Evolutionary conservation across 345 rosid species (phyloP).

Genomic region (Populus ilicifolia): DNA sequence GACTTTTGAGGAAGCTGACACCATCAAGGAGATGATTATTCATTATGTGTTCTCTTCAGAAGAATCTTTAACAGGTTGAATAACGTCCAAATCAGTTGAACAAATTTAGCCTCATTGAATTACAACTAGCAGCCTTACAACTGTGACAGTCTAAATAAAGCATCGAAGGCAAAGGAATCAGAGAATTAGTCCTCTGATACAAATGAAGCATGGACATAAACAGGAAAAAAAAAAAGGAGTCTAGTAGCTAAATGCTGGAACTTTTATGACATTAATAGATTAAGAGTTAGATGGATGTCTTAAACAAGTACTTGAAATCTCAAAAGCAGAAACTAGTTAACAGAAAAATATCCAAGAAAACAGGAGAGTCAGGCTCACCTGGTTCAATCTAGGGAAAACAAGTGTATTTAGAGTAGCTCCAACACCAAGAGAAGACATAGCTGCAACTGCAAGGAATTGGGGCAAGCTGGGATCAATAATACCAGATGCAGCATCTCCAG

Average conservation of each 20-base stretch:
- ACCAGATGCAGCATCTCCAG: constrained; percentile 92
- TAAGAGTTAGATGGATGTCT: neutral
- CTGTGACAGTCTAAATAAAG: neutral
- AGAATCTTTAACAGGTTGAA: neutral
- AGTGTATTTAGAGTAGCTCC: constrained; percentile 67
- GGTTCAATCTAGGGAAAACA: constrained; percentile 64
- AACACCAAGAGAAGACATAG: constrained; percentile 60
- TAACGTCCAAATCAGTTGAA: neutral
- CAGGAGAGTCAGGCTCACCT: constrained; percentile 35
- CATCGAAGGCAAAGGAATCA: neutral
- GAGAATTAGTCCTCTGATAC: neutral
- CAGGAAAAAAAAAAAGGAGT: neutral
- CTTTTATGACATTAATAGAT: neutral
- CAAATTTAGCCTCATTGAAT: neutral
- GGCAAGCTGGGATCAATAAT: constrained; percentile 84
- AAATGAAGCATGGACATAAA: neutral
- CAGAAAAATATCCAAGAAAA: neutral
- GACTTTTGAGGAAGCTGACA: constrained; percentile 81
- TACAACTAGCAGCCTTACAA: neutral
- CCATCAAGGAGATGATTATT: constrained; percentile 10
- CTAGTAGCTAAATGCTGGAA: neutral
- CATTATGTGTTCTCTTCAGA: neutral
- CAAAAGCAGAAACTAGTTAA: neutral
- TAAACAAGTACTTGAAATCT: constrained; percentile 7
- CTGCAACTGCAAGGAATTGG: constrained; percentile 71